Percentiles rank a stretch among this genome's conserved stretches.
Conservation (phyloP, 129 eudicot species). For the Escallonia rubra region DNA sequence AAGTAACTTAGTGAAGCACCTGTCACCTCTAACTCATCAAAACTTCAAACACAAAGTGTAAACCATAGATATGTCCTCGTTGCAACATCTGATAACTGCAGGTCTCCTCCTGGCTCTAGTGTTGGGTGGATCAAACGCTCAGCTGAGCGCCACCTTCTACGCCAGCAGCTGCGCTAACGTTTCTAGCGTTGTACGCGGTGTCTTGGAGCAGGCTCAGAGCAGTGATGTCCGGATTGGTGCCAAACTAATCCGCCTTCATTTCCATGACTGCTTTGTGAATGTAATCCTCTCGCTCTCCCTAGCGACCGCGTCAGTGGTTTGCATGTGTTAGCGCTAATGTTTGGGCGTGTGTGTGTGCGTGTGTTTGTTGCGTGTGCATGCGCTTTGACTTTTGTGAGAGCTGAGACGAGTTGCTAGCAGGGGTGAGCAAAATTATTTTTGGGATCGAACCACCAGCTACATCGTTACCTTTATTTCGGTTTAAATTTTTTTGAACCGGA, state of each 20-base stretch:
- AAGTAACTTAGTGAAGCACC: too few species aligned
- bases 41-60: too few species aligned
- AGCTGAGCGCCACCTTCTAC: slow-evolving; percentile 4
- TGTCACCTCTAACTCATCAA: too few species aligned
- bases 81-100: too few species aligned
- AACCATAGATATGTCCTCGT: too few species aligned
- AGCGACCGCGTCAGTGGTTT: too few species aligned
- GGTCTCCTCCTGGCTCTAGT: neutral
- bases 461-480: too few species aligned
- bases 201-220: slow-evolving; percentile 7
- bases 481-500: too few species aligned
- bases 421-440: too few species aligned
- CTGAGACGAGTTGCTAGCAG: too few species aligned
- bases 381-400: too few species aligned
- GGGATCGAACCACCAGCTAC: too few species aligned
- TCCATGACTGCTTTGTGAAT: slow-evolving; percentile 23
- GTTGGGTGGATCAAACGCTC: slow-evolving; percentile 1
- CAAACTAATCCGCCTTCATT: slow-evolving; percentile 24
- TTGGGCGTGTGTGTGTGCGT: neutral
- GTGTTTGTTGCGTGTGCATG: neutral
- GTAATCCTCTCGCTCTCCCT: slow-evolving; percentile 8
- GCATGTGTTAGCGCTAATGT: neutral
- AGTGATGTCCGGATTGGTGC: slow-evolving; percentile 19
- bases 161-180: slow-evolving; percentile 11
- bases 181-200: slow-evolving; percentile 1